phyloP scores from a whole-genome alignment of 164 flowering plant genomes.

The Hamamelis virginiana region DNA sequence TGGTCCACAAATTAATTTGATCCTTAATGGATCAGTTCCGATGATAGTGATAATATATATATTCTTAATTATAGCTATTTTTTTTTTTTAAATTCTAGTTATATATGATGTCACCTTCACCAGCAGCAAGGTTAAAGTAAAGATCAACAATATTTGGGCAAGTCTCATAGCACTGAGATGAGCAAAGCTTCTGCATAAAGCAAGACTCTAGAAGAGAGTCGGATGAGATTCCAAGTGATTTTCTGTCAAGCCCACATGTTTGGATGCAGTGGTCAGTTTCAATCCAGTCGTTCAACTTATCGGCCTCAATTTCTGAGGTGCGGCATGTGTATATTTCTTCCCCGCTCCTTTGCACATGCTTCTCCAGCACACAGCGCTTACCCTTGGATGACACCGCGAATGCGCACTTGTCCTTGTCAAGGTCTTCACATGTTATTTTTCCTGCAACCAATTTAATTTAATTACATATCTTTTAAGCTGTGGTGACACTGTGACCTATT shows the following conservation, averaged over 20 bases:
- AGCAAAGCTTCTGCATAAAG: slow-evolving; percentile 59
- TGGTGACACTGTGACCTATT: no score
- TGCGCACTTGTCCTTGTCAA: slow-evolving; percentile 47
- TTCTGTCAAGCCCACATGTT: slow-evolving; percentile 57
- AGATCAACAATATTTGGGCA: slow-evolving; percentile 79
- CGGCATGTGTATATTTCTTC: slow-evolving; percentile 42
- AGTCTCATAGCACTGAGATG: slow-evolving; percentile 47
- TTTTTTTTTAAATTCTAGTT: neutral
- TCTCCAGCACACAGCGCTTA: slow-evolving; percentile 68
- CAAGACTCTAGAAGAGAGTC: slow-evolving; percentile 59
- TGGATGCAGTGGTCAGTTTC: slow-evolving; percentile 58
- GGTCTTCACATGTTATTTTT: slow-evolving; percentile 43
- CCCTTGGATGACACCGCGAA: slow-evolving; percentile 62
- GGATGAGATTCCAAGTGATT: slow-evolving; percentile 60
- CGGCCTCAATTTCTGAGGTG: slow-evolving; percentile 58
- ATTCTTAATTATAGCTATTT: neutral
- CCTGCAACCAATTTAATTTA: slow-evolving; percentile 24
- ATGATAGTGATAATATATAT: neutral
- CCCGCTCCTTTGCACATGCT: slow-evolving; percentile 42
- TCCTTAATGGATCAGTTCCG: no score
- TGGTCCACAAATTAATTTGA: no score
- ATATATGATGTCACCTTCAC: slow-evolving; percentile 52
- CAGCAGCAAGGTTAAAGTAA: slow-evolving; percentile 76
- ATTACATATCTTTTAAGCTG: neutral
- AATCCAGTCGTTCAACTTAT: slow-evolving; percentile 36